These are phyloP conservation scores for Fusarium lyarnte DNA, from an alignment of 2,329 filamentous ascomycete species.

Conservation along the genomic window DNA sequence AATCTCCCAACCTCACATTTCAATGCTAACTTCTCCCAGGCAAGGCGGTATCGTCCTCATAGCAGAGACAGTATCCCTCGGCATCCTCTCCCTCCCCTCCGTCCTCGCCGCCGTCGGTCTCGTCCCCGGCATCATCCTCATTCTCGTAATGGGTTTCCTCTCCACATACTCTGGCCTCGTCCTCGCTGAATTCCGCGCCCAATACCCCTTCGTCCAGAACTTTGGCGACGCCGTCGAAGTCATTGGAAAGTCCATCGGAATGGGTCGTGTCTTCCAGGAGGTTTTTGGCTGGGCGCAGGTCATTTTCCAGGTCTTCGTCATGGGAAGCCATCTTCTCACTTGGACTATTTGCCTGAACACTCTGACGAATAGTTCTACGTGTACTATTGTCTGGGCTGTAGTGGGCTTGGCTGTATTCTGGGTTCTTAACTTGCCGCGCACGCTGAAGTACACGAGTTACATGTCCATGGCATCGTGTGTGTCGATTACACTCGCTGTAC, in stretches of 20 bases:
- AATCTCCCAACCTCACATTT: no score
- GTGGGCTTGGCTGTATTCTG: constrained; percentile 68
- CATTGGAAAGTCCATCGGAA: constrained; percentile 55
- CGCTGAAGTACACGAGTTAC: constrained; percentile 69
- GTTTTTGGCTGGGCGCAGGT: constrained; percentile 68
- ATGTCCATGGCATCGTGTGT: constrained; percentile 70
- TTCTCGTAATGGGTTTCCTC: constrained; percentile 71
- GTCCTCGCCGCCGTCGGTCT: constrained; percentile 77
- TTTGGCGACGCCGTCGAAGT: constrained; percentile 74
- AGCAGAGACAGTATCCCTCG: constrained; percentile 58
- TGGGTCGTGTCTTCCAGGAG: constrained; percentile 65
- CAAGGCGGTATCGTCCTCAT: constrained; percentile 57
- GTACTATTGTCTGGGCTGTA: constrained; percentile 72
- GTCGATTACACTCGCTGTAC: constrained; percentile 69
- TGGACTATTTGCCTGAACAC: constrained; percentile 75
- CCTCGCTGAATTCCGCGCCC: constrained; percentile 74
- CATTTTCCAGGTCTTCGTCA: constrained; percentile 73
- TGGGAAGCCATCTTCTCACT: constrained; percentile 74
- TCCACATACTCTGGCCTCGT: constrained; percentile 70
- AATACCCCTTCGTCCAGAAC: constrained; percentile 73
- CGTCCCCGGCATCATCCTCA: constrained; percentile 77
- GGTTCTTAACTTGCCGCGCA: constrained; percentile 68
- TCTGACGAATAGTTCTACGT: constrained; percentile 67
- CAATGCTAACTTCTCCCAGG: constrained; percentile 40
- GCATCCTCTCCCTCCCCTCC: constrained; percentile 76